phyloP scores from a whole-genome alignment of 1,284 basidiomycete genomes.

The Marasmius tenuissimus region DNA sequence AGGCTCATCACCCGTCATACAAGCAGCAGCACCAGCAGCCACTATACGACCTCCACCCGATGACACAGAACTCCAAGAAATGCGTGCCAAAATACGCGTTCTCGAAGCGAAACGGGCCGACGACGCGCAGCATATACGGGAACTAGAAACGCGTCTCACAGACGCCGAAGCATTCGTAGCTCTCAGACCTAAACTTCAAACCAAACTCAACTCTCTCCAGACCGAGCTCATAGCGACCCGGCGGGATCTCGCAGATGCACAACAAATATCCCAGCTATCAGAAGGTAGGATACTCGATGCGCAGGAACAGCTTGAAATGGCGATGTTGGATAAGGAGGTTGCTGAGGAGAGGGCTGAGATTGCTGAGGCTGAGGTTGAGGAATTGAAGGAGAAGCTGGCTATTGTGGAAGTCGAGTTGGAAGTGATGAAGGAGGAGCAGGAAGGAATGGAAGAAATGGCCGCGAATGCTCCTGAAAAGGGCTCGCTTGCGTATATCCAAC shows the following conservation, averaged over 20 bases:
- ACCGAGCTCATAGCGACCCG: slow-evolving; percentile 72
- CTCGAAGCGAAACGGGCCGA: slow-evolving; percentile 87
- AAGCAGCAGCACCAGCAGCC: slow-evolving; percentile 11
- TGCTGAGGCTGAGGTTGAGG: slow-evolving; percentile 76
- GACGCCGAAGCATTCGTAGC: slow-evolving; percentile 88
- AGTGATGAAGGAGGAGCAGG: slow-evolving; percentile 76
- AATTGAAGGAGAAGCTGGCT: slow-evolving; percentile 76
- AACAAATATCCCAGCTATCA: slow-evolving; percentile 57
- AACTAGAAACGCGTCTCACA: slow-evolving; percentile 80
- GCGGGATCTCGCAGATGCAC: slow-evolving; percentile 66
- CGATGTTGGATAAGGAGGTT: slow-evolving; percentile 94
- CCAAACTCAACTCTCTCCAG: slow-evolving; percentile 81
- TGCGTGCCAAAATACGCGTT: slow-evolving; percentile 81
- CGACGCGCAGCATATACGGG: slow-evolving; percentile 80
- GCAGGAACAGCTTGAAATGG: slow-evolving; percentile 92
- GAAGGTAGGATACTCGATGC: slow-evolving; percentile 68
- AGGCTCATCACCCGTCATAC: slow-evolving; percentile 22
- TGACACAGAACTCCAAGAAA: slow-evolving; percentile 75
- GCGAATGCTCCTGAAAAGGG: slow-evolving; percentile 50
- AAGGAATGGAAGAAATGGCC: slow-evolving; percentile 28
- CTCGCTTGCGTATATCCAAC: slow-evolving; percentile 83
- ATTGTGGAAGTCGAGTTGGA: slow-evolving; percentile 84
- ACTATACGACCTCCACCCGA: slow-evolving; percentile 26
- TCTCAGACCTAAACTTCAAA: slow-evolving; percentile 84
- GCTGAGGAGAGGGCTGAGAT: slow-evolving; percentile 92